Percentiles rank a stretch among this genome's conserved stretches.
These are phyloP conservation scores for Fusarium tricinctum DNA, from an alignment of 2,329 filamentous ascomycete genomes.

Conservation along the genomic window DNA sequence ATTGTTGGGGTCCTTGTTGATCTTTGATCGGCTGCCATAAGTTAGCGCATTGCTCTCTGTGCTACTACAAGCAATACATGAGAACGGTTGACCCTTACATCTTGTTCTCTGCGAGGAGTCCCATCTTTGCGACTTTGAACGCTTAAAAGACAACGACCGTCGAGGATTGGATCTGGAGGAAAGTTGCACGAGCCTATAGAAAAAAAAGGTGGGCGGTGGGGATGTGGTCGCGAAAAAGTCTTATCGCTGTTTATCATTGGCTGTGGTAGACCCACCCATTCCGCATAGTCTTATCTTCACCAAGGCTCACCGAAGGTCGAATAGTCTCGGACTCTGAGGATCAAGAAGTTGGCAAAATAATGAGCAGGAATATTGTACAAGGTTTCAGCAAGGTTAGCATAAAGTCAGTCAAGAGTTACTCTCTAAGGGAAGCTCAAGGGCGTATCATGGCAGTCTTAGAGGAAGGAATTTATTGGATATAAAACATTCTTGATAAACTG, in stretches of 20 bases:
- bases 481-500: constrained; percentile 15
- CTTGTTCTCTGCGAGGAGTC: constrained; percentile 55
- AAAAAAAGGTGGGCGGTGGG: constrained; percentile 53
- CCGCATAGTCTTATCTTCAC: constrained; percentile 31
- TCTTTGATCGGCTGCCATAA: constrained; percentile 67
- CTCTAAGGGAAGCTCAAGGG: neutral
- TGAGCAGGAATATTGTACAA: too few species aligned
- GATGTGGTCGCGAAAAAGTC: constrained; percentile 42
- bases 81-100: constrained; percentile 45
- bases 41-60: constrained; percentile 30
- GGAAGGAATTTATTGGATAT: neutral
- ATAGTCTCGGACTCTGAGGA: neutral
- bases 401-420: neutral
- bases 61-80: neutral
- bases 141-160: constrained; percentile 21
- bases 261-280: neutral
- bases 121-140: constrained; percentile 50
- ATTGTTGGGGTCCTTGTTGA: constrained; percentile 94
- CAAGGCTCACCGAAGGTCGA: constrained; percentile 15
- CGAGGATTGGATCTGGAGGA: constrained; percentile 19
- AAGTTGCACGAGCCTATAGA: constrained; percentile 29
- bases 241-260: constrained; percentile 52
- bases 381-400: too few species aligned
- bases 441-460: neutral
- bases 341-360: neutral